Percentiles rank a stretch among this genome's conserved stretches.
Conservation (phyloP, 2,329 filamentous ascomycete species). For the Phyllachora maydis region DNA sequence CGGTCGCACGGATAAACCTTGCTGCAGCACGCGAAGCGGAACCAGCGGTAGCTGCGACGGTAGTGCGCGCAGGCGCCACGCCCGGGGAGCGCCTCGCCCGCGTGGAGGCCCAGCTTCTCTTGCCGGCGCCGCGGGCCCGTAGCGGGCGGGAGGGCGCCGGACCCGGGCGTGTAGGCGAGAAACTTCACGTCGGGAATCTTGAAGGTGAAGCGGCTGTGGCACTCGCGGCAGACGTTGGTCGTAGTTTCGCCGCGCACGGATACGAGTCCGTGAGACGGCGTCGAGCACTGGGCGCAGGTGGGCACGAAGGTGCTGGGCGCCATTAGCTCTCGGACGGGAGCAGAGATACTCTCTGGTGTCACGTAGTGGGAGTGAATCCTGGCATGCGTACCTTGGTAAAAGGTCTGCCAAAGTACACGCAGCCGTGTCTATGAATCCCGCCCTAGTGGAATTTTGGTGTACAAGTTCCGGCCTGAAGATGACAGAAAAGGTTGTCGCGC, state of each 20-base stretch:
- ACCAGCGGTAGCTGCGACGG: constrained; percentile 38
- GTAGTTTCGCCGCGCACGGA: constrained; percentile 55
- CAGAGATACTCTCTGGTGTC: too few species aligned
- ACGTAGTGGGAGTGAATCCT: constrained; percentile 6
- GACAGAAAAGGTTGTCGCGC: constrained; percentile 26
- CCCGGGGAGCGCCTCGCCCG: constrained; percentile 31
- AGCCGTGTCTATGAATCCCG: constrained; percentile 58
- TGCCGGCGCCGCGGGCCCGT: constrained; percentile 21
- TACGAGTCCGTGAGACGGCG: constrained; percentile 42
- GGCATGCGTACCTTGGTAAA: constrained; percentile 54
- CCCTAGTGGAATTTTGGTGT: constrained; percentile 51
- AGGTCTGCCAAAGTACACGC: constrained; percentile 59
- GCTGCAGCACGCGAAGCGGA: constrained; percentile 41
- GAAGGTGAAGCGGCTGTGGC: constrained; percentile 63
- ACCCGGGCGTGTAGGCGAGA: constrained; percentile 41
- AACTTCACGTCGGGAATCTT: constrained; percentile 63
- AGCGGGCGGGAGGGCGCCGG: constrained; percentile 11
- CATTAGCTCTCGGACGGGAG: too few species aligned
- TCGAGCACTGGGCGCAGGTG: constrained; percentile 60
- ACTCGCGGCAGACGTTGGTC: constrained; percentile 58
- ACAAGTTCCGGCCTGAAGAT: constrained; percentile 48
- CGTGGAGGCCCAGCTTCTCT: constrained; percentile 33
- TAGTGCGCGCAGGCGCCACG: constrained; percentile 37
- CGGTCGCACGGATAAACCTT: constrained; percentile 41
- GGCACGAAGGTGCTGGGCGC: constrained; percentile 53